These are phyloP conservation scores for Cadophora gregata DNA, from an alignment of 2,329 filamentous ascomycete genomes.

Conservation along the genomic window DNA sequence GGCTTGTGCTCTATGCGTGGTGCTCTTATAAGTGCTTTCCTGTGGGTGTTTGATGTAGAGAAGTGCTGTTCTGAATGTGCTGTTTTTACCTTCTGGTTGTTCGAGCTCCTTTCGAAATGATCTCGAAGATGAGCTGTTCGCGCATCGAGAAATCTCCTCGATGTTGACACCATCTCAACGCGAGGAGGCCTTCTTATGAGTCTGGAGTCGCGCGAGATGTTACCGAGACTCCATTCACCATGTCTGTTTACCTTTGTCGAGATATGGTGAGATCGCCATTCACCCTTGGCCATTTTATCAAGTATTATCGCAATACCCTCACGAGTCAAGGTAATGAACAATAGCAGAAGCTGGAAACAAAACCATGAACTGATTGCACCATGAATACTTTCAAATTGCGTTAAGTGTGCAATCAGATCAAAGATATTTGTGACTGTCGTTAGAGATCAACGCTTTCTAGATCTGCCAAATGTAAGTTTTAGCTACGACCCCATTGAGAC, in stretches of 20 bases:
- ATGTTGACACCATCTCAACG: not conserved
- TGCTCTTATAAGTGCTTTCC: not conserved
- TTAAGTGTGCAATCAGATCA: too few species aligned
- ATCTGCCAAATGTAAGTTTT: not conserved
- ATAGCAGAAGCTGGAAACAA: not conserved
- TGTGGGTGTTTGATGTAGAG: not conserved
- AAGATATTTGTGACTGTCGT: not conserved
- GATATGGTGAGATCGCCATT: not conserved
- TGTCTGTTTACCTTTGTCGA: not conserved
- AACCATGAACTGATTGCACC: too few species aligned
- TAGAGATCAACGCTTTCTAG: constrained; percentile 3
- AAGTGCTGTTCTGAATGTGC: not conserved
- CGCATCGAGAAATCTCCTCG: too few species aligned
- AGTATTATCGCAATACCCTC: not conserved
- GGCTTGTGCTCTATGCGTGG: not conserved
- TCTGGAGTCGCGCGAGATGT: not conserved
- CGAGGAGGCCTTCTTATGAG: not conserved
- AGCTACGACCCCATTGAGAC: not conserved
- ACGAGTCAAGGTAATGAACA: not conserved
- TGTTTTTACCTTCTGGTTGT: not conserved
- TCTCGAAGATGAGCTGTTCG: not conserved
- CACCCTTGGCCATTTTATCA: not conserved
- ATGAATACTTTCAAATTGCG: too few species aligned
- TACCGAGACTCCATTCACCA: not conserved
- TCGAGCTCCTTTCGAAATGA: not conserved